phyloP scores from a whole-genome alignment of 768 basidiomycete genomes.

The Cubamyces lactineus region DNA sequence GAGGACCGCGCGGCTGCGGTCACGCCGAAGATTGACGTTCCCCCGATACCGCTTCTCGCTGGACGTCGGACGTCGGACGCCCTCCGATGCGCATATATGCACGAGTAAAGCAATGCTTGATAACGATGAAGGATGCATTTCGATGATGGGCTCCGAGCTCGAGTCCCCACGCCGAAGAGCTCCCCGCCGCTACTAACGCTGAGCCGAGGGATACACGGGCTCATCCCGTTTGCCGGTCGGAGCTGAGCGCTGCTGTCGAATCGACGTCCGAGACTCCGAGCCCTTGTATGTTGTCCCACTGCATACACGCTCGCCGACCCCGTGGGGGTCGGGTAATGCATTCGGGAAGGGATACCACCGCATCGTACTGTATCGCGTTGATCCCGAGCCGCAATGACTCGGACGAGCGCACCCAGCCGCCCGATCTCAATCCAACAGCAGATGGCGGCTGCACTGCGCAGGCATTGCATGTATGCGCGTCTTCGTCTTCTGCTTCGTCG shows the following conservation, averaged over 20 bases:
- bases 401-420: slow-evolving; percentile 87
- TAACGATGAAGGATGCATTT: too few relatives aligned
- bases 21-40: slow-evolving; percentile 31
- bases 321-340: slow-evolving; percentile 23
- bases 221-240: slow-evolving; percentile 30
- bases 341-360: slow-evolving; percentile 39
- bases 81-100: slow-evolving; percentile 3
- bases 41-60: slow-evolving; percentile 29
- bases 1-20: background rate
- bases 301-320: slow-evolving; percentile 1
- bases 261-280: background rate
- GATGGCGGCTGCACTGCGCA: slow-evolving; percentile 89
- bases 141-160: background rate
- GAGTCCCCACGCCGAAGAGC: slow-evolving; percentile 23
- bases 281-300: too few relatives aligned
- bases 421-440: slow-evolving; percentile 97
- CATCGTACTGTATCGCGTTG: too few relatives aligned
- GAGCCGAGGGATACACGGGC: slow-evolving; percentile 35
- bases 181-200: slow-evolving; percentile 38
- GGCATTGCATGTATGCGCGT: too few relatives aligned
- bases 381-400: slow-evolving; percentile 74
- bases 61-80: slow-evolving; percentile 9
- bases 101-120: too few relatives aligned
- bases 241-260: slow-evolving; percentile 1
- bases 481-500: slow-evolving; percentile 49